These are phyloP conservation scores for Amylocystis lapponica DNA, from an alignment of 768 basidiomycete species.

Conservation along the genomic window DNA sequence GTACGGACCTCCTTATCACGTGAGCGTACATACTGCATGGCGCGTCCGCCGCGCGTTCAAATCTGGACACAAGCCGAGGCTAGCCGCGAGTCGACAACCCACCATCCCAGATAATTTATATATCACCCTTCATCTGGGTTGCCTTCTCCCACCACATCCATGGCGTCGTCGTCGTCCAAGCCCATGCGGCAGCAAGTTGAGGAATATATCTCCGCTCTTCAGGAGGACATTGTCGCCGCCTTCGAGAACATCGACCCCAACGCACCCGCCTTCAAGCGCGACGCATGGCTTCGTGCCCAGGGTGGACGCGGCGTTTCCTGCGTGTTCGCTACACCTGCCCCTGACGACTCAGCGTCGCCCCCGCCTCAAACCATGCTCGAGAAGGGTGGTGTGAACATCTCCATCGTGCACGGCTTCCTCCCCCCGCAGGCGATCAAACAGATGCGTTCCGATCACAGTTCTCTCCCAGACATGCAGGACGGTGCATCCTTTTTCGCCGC, in stretches of 20 bases:
- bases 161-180: constrained; percentile 7
- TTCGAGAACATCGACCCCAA: constrained; percentile 77
- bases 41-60: no score
- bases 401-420: constrained; percentile 81
- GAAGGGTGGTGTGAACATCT: constrained; percentile 95
- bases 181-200: constrained; percentile 73
- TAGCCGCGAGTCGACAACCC: no score
- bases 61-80: no score
- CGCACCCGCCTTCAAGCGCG: constrained; percentile 70
- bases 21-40: no score
- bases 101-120: no score
- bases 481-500: constrained; percentile 91
- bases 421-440: constrained; percentile 87
- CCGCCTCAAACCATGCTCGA: constrained; percentile 60
- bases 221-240: constrained; percentile 69
- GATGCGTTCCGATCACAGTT: constrained; percentile 90
- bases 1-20: no score
- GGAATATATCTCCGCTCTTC: constrained; percentile 68
- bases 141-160: not conserved
- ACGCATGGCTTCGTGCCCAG: constrained; percentile 68
- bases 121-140: no score
- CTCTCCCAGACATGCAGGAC: constrained; percentile 54
- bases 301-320: constrained; percentile 80
- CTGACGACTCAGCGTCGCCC: constrained; percentile 29
- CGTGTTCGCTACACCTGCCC: constrained; percentile 55